Evolutionary conservation across 768 basidiomycete species (phyloP), one percentile per base, ranked within the genome.

Genomic region (Chalciporus chontae): DNA sequence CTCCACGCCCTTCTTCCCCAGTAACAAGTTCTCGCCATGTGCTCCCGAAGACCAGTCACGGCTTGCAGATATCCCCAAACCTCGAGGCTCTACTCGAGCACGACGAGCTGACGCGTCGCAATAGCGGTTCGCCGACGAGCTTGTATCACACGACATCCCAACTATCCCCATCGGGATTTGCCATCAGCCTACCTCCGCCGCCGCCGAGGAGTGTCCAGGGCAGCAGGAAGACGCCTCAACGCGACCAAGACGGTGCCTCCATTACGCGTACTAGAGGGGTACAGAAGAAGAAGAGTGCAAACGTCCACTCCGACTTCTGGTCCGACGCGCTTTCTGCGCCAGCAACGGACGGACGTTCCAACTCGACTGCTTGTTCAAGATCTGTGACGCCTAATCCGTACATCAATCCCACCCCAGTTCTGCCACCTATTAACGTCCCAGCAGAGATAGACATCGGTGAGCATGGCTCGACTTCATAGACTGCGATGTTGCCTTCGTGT

Each of bases 1-100:
- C 62, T 11, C 55, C 60, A 0, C 65, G 64, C 24, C 15, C 62
- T 8, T 45, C 51, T 4, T 57, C 66, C 3, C 66, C 64, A 6
- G 34, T 32, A 0, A 32, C 40, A 9, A 10, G 29, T 31, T 9
- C 5, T 0, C 31, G 39, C 23, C 29, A 49, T 1, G 40, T 32
- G 17, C 26, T 29, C 0, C 48, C 59, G 1, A 47, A 51, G 21
- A 10, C 54, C 0, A 23, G n/a, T 10, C 34, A 59, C 9, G 65
- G 73, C 1, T 62, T 83, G 40, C 66, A 73, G 10, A 84, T 83
- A 45, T 83, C 80, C 2, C 77, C 81, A 0, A 74, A 84, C 55
- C 74, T 83, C 40, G 77, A 83, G 52, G 82, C 81, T 21, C 57
- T 84, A 8, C 69, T 84, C 45, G 75, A 81, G 58, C 77, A 81